phyloP scores from a whole-genome alignment of 2,329 filamentous ascomycete species.

The Pseudocercospora vitis region DNA sequence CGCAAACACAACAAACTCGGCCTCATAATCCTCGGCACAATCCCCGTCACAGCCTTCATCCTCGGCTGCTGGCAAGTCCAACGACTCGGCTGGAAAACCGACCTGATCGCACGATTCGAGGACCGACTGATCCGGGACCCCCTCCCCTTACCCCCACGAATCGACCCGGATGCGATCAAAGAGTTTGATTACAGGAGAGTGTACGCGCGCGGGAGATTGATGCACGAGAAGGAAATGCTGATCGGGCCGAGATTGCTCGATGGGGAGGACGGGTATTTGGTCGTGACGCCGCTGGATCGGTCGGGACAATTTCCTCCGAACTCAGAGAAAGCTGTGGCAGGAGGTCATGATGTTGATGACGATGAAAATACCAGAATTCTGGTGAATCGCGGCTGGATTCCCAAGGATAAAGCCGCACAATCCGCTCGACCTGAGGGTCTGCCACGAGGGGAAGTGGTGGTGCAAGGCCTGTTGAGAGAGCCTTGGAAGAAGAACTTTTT shows the following conservation, averaged over 20 bases:
- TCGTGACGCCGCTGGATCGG: constrained; percentile 86
- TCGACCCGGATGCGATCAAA: constrained; percentile 77
- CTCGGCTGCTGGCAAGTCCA: constrained; percentile 96
- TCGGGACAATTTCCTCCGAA: constrained; percentile 51
- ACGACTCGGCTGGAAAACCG: constrained; percentile 89
- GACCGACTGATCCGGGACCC: constrained; percentile 85
- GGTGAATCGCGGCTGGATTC: constrained; percentile 90
- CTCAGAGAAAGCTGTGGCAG: no score
- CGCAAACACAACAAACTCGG: constrained; percentile 63
- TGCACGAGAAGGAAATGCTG: constrained; percentile 95
- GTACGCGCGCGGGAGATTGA: constrained; percentile 67
- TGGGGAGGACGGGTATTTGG: constrained; percentile 85
- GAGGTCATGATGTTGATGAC: no score
- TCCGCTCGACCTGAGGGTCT: constrained; percentile 62
- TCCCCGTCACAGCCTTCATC: constrained; percentile 85
- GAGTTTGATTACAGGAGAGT: constrained; percentile 94
- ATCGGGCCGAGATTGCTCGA: constrained; percentile 87
- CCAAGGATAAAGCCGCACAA: constrained; percentile 69
- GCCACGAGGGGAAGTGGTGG: constrained; percentile 67
- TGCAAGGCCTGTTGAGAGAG: constrained; percentile 82
- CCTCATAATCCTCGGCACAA: constrained; percentile 55
- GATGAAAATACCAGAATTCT: constrained; percentile 65
- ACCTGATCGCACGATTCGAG: constrained; percentile 86
- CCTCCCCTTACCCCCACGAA: constrained; percentile 76
- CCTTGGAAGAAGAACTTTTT: constrained; percentile 99